Evolutionary conservation across 75 land plant species (phyloP).

Genomic region (Pinus taeda): DNA sequence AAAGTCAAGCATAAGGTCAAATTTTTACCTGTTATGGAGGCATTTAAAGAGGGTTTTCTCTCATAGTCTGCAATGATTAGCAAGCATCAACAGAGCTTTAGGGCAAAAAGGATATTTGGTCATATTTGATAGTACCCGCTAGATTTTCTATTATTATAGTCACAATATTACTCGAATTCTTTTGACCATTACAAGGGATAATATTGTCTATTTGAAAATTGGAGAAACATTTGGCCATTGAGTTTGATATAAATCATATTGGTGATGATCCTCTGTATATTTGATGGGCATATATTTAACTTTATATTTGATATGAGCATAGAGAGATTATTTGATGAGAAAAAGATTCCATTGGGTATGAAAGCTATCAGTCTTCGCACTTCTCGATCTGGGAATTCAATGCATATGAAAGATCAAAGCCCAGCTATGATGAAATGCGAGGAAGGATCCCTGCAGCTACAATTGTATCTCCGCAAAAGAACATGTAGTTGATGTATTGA

Average conservation of each 20-base stretch:
- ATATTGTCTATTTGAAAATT: slow-evolving; percentile 84
- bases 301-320: slow-evolving; percentile 59
- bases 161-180: slow-evolving; percentile 84
- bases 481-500: no score
- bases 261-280: slow-evolving; percentile 70
- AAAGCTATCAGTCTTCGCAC: slow-evolving; percentile 88
- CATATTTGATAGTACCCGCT: slow-evolving; percentile 77
- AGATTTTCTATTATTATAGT: slow-evolving; percentile 88
- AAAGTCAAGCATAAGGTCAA: slow-evolving; percentile 96
- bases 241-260: slow-evolving; percentile 89
- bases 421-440: no score
- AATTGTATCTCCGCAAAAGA: no score
- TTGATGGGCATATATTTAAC: slow-evolving; percentile 87
- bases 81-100: slow-evolving; percentile 98
- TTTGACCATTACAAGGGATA: slow-evolving; percentile 89
- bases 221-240: slow-evolving; percentile 78
- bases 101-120: slow-evolving; percentile 98
- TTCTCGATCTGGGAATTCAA: slow-evolving; percentile 83
- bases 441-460: no score
- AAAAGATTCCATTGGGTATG: slow-evolving; percentile 90
- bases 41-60: slow-evolving; percentile 97
- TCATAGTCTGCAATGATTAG: slow-evolving; percentile 93
- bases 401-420: slow-evolving; percentile 21
- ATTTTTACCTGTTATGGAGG: slow-evolving; percentile 96
- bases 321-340: slow-evolving; percentile 73